Evolutionary conservation across 2,329 filamentous ascomycete genomes (phyloP).

Genomic region (Penicillium sp.): DNA sequence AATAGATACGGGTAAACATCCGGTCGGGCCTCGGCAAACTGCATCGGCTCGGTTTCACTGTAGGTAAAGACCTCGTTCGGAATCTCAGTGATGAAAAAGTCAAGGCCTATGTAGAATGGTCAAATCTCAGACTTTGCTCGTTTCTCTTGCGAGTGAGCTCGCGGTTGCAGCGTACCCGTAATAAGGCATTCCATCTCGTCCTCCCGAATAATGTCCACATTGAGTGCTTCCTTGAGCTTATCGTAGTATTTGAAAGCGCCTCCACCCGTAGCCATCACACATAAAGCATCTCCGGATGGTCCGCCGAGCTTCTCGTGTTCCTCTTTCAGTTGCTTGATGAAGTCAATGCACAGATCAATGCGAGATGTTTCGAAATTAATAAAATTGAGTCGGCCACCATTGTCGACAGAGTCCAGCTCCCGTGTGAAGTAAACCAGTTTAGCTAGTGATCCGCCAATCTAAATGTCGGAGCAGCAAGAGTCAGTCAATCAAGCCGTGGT

Average conservation of each 20-base stretch:
- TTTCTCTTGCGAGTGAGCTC: too few relatives aligned
- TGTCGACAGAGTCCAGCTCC: slow-evolving; percentile 67
- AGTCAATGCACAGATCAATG: slow-evolving; percentile 87
- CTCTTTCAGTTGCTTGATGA: slow-evolving; percentile 75
- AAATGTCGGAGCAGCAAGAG: too few relatives aligned
- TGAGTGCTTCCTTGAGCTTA: slow-evolving; percentile 69
- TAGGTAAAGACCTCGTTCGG: slow-evolving; percentile 96
- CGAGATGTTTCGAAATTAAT: slow-evolving; percentile 90
- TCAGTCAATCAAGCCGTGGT: slow-evolving; percentile 14
- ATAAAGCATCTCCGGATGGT: slow-evolving; percentile 60
- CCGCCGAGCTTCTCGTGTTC: slow-evolving; percentile 72
- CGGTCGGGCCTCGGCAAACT: slow-evolving; percentile 66
- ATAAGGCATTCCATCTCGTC: slow-evolving; percentile 99
- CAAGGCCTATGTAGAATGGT: slow-evolving; percentile 55
- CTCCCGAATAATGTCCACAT: slow-evolving; percentile 79
- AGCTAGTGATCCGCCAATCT: slow-evolving; percentile 92
- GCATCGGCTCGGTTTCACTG: slow-evolving; percentile 80
- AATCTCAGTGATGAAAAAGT: slow-evolving; percentile 98
- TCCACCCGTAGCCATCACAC: slow-evolving; percentile 90
- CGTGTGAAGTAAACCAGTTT: slow-evolving; percentile 97
- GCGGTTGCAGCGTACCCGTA: slow-evolving; percentile 55
- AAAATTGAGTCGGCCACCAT: slow-evolving; percentile 86
- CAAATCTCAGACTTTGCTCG: background rate
- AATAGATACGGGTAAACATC: slow-evolving; percentile 93
- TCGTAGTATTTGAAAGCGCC: slow-evolving; percentile 97